Evolutionary conservation across 2,329 filamentous ascomycete genomes (phyloP).

Genomic region (Zalaria obscura): DNA sequence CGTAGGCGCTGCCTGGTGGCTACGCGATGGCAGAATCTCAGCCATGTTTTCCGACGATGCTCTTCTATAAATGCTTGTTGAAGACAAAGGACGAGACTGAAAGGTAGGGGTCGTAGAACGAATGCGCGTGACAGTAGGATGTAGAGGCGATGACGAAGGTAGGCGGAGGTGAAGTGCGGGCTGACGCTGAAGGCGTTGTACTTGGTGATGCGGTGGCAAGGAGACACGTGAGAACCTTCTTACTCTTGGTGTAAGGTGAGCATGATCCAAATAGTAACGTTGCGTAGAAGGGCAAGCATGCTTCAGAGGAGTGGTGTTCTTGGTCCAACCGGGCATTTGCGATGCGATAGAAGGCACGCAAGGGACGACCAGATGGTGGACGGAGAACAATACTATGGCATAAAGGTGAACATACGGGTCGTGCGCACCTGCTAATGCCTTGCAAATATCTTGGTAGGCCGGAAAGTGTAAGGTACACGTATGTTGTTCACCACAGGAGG

Average conservation of each 20-base stretch:
- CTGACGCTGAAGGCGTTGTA: neutral
- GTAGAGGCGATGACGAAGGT: neutral
- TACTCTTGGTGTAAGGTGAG: constrained; percentile 4
- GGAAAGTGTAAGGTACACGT: no score
- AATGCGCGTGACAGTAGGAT: neutral
- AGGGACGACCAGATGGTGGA: neutral
- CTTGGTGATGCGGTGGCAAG: neutral
- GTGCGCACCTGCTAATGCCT: no score
- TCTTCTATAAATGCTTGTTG: neutral
- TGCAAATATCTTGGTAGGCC: no score
- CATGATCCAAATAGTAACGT: constrained; percentile 1
- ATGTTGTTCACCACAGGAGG: no score
- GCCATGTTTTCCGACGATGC: constrained; percentile 7
- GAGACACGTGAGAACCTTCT: constrained; percentile 1
- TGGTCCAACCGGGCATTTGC: neutral
- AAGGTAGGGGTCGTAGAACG: neutral
- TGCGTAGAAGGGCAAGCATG: neutral
- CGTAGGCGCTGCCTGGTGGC: constrained; percentile 10
- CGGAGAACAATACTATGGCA: neutral
- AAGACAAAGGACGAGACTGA: neutral
- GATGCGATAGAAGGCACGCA: neutral
- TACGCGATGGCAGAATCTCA: constrained; percentile 5
- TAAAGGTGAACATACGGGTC: neutral
- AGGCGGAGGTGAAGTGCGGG: neutral
- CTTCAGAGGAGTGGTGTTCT: neutral